Conservation (phyloP, 129 eudicot species). For the Heracleum sosnowskyi region DNA sequence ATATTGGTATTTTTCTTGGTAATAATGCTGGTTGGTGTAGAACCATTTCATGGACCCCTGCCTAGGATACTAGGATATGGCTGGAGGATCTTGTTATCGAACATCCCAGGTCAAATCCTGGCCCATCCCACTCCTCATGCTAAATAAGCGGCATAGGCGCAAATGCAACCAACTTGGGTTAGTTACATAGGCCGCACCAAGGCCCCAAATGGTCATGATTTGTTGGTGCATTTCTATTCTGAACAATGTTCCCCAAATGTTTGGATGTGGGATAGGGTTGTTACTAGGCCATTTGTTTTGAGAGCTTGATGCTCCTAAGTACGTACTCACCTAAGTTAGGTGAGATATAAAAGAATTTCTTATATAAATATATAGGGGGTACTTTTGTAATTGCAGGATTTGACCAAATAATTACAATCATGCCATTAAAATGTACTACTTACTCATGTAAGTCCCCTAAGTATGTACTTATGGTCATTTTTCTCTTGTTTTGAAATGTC, state of each 20-base stretch:
- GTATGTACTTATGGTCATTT: too few relatives aligned
- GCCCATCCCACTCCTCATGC: not conserved
- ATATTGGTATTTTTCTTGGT: not conserved
- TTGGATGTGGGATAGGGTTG: not conserved
- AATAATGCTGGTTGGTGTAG: not conserved
- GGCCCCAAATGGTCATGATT: not conserved
- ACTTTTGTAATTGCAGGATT: too few relatives aligned
- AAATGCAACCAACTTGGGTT: not conserved
- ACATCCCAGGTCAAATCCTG: not conserved
- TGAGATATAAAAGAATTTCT: too few relatives aligned
- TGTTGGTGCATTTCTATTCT: not conserved
- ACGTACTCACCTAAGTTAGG: too few relatives aligned
- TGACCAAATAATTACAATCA: too few relatives aligned
- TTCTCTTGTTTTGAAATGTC: not conserved
- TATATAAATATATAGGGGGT: too few relatives aligned
- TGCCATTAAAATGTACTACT: too few relatives aligned
- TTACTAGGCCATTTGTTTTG: not conserved
- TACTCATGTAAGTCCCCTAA: too few relatives aligned
- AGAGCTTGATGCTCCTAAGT: too few relatives aligned
- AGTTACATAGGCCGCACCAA: not conserved
- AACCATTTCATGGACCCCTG: not conserved
- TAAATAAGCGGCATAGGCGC: not conserved
- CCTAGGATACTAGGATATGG: not conserved
- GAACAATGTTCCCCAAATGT: not conserved
- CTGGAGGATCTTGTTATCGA: not conserved